Evolutionary conservation across 2,329 filamentous ascomycete genomes (phyloP).

Genomic region (Penicillium sp.): DNA sequence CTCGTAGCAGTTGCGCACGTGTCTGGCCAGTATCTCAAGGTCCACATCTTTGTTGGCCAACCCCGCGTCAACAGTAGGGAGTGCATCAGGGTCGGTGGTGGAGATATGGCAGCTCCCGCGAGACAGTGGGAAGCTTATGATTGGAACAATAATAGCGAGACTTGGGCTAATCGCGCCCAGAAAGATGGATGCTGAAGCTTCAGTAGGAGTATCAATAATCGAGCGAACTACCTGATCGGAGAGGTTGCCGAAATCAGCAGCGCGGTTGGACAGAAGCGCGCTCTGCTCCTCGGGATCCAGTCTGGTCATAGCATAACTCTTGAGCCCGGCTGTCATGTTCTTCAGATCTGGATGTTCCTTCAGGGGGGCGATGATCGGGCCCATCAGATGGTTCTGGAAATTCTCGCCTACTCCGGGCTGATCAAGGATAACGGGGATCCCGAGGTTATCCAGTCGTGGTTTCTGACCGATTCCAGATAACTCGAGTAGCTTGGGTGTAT

Average conservation of each 20-base stretch:
- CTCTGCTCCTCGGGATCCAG: slow-evolving; percentile 18
- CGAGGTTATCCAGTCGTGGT: slow-evolving; percentile 43
- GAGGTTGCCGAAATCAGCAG: not conserved
- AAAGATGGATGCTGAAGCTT: slow-evolving; percentile 18
- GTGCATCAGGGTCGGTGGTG: slow-evolving; percentile 5
- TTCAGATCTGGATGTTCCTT: slow-evolving; percentile 13
- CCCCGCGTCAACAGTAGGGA: slow-evolving; percentile 16
- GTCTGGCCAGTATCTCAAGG: slow-evolving; percentile 24
- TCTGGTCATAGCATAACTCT: slow-evolving; percentile 15
- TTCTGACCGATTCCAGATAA: slow-evolving; percentile 57
- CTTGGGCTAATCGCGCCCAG: slow-evolving; percentile 7
- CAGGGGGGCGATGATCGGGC: slow-evolving; percentile 17
- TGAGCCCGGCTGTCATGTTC: slow-evolving; percentile 14
- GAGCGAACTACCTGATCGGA: slow-evolving; percentile 11
- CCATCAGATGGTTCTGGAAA: slow-evolving; percentile 39
- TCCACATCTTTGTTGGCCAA: slow-evolving; percentile 22
- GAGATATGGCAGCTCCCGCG: slow-evolving; percentile 22
- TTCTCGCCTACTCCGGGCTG: slow-evolving; percentile 57
- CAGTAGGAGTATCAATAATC: slow-evolving; percentile 17
- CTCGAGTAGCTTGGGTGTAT: slow-evolving; percentile 55
- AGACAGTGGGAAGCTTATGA: slow-evolving; percentile 25
- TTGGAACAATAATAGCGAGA: slow-evolving; percentile 15
- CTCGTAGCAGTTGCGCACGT: slow-evolving; percentile 16
- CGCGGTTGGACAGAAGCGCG: not conserved
- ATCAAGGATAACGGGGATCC: slow-evolving; percentile 52